Base-by-base conservation (phyloP, 2,329 filamentous ascomycete species). In the Aureobasidium melanogenum region DNA sequence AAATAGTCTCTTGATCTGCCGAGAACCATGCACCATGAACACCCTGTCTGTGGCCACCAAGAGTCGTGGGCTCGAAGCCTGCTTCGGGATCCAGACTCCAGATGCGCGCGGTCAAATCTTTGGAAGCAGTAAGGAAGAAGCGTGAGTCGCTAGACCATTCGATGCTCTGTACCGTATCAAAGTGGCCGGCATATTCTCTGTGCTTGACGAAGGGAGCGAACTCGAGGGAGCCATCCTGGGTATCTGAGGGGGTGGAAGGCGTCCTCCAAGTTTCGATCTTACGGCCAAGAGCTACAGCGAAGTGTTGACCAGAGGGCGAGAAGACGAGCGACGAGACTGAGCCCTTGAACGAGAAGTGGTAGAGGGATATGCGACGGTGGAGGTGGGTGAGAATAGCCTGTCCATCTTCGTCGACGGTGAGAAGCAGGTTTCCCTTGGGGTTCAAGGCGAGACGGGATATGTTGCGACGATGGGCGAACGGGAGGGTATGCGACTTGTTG, bases 21-120 rank as follows among this genome's bases (percentile, higher is more conserved):
- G 92, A 95, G 72, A 99, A 99, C 86, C 91, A 99, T n/a, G 92
- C 92, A n/a, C 88, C 90, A 60, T 95, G 82, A 3, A 99, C 89
- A 17, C 84, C 87, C 74, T 97, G 91, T 72, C 91, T 87, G 75
- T 99, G 95, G 1, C 94, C 94, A 3, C 91, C 88, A 64, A 99
- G 77, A 17, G 92, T 90, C 1, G 94, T 99, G 0, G 93, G 91
- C 54, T 86, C 84, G 74, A 97, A 97, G 1, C 88, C 89, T 63
- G 93, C 89, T 69, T 96, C 91, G 1, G 86, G 82, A 67, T 95
- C 83, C 66, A 97, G 77, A 72, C 92, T 97, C 93, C 93, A 99
- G 84, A 99, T 89, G 71, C 92, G 84, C 41, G 90, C 88, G 0
- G 92, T 97, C 74, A 97, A 76, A 70, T 99, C 94, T 72, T 91